These are phyloP conservation scores for Syzygium grande DNA, from an alignment of 345 rosid genomes.

Conservation along the genomic window DNA sequence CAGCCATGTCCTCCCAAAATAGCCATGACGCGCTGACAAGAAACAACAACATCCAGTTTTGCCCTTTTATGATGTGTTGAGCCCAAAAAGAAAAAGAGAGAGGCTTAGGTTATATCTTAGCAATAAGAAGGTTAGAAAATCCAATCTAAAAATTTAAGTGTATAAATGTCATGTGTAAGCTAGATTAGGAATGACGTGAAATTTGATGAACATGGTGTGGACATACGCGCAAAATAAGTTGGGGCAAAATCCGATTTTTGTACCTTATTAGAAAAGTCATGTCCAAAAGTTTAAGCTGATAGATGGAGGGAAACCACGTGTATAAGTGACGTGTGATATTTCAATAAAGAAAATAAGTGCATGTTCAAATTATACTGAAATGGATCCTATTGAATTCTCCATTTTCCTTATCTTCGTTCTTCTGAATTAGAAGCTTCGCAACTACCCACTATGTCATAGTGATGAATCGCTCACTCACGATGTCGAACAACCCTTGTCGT, in stretches of 20 bases:
- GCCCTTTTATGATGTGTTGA: not conserved
- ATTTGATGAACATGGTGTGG: not conserved
- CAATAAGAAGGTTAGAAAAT: not conserved
- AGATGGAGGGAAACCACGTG: not conserved
- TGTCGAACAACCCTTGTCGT: not conserved
- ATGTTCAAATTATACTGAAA: not conserved
- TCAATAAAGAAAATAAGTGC: not conserved
- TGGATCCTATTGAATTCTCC: not conserved
- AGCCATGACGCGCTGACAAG: not conserved
- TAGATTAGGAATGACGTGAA: not conserved
- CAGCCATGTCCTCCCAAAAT: not conserved
- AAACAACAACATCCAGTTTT: not conserved
- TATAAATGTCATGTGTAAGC: not conserved
- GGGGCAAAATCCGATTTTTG: too few relatives aligned
- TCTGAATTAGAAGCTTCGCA: not conserved
- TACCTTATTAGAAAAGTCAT: not conserved
- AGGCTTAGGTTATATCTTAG: not conserved
- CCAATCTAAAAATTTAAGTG: not conserved
- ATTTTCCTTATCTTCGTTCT: not conserved
- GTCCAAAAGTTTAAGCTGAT: not conserved
- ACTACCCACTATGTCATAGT: not conserved
- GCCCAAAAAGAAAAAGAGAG: not conserved
- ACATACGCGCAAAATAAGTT: not conserved
- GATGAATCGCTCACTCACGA: not conserved
- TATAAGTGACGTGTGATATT: not conserved